phyloP scores from a whole-genome alignment of 1,139 yeast genomes.

The Yamadazyma jaroonii region DNA sequence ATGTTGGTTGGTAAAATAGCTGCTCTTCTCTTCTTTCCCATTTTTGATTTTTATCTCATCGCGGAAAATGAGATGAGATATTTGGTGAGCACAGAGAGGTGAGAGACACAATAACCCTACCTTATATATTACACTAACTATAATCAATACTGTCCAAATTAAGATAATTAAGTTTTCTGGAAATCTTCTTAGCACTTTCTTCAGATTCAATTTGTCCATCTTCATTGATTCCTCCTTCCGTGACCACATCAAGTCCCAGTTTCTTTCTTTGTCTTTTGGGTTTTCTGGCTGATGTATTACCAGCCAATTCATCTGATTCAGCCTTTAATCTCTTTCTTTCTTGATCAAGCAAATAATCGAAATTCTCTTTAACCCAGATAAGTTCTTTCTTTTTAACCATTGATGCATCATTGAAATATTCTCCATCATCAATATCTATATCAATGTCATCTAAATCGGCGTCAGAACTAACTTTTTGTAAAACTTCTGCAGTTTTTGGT shows the following conservation, averaged over 20 bases:
- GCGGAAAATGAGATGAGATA: not conserved
- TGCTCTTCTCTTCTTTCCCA: constrained; percentile 89
- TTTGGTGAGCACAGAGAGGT: too few species aligned
- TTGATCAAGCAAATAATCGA: constrained; percentile 80
- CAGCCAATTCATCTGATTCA: constrained; percentile 83
- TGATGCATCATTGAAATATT: constrained; percentile 67
- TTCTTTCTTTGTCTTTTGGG: constrained; percentile 36
- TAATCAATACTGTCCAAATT: constrained; percentile 50
- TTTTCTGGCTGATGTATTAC: constrained; percentile 55
- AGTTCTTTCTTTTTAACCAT: constrained; percentile 57
- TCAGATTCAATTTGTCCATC: constrained; percentile 53
- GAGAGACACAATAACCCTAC: not conserved
- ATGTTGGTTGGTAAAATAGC: constrained; percentile 90
- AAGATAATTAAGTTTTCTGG: constrained; percentile 84
- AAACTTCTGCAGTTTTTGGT: constrained; percentile 55
- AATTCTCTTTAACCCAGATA: constrained; percentile 89
- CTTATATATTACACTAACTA: constrained; percentile 14
- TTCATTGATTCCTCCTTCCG: constrained; percentile 38
- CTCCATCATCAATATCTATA: constrained; percentile 69
- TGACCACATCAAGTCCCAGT: constrained; percentile 20
- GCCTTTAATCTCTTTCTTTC: constrained; percentile 79
- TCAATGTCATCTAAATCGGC: constrained; percentile 56
- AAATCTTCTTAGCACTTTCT: constrained; percentile 69
- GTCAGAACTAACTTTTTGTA: constrained; percentile 55
- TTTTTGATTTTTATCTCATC: constrained; percentile 21